Conservation (phyloP, 2,329 filamentous ascomycete species). For the Nemania abortiva region DNA sequence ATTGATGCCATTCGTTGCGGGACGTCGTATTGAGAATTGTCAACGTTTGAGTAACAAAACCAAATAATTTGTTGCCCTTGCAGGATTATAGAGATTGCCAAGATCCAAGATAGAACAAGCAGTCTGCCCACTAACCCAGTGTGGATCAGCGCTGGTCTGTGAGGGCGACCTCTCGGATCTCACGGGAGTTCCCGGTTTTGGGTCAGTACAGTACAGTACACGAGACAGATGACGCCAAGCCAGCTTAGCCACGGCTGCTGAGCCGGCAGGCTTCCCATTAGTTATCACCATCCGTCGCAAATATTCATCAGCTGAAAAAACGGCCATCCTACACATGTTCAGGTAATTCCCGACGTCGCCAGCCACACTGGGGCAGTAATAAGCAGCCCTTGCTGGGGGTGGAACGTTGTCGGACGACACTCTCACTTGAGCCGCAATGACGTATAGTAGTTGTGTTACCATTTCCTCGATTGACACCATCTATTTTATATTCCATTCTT, state of each 20-base stretch:
- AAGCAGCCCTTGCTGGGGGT: not conserved
- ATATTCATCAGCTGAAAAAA: slow-evolving; percentile 29
- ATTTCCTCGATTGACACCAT: not conserved
- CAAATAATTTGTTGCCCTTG: too few species aligned
- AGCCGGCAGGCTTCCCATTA: slow-evolving; percentile 17
- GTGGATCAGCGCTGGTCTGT: slow-evolving; percentile 19
- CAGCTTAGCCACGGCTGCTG: slow-evolving; percentile 27
- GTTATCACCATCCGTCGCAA: slow-evolving; percentile 5
- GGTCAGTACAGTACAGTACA: slow-evolving; percentile 1
- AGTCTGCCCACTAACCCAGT: not conserved
- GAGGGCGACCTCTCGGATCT: slow-evolving; percentile 19
- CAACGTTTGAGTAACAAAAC: too few species aligned
- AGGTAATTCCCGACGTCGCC: slow-evolving; percentile 24
- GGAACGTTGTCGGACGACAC: not conserved
- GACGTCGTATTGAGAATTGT: too few species aligned
- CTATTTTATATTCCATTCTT: not conserved
- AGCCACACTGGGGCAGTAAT: slow-evolving; percentile 27
- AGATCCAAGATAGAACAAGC: not conserved
- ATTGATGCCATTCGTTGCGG: too few species aligned
- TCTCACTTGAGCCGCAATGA: slow-evolving; percentile 26
- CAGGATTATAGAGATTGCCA: too few species aligned
- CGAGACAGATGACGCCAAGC: slow-evolving; percentile 29
- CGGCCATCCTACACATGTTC: not conserved
- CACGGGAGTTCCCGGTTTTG: slow-evolving; percentile 32
- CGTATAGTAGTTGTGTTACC: not conserved